Evolutionary conservation across 257 asterid species (phyloP).

Genomic region (Solanum pinnatisectum): DNA sequence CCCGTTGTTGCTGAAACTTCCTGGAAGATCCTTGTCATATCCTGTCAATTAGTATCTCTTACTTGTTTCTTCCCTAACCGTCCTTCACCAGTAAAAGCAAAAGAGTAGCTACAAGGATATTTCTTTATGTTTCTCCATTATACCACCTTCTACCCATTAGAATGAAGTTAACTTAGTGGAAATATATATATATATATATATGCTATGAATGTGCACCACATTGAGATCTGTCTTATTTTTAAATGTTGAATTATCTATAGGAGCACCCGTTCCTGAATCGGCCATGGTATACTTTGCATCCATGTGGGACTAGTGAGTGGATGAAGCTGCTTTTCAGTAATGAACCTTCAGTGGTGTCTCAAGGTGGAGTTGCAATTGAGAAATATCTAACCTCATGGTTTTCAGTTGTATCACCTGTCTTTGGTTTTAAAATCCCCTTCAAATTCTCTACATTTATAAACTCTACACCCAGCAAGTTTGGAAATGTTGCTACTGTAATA

Average conservation of each 20-base stretch:
- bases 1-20: background rate
- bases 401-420: slow-evolving; percentile 65
- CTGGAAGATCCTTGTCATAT: background rate
- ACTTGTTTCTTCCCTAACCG: background rate
- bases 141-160: background rate
- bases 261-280: slow-evolving; percentile 71
- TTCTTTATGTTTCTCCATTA: background rate
- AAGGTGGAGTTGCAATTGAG: slow-evolving; percentile 14
- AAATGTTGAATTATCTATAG: slow-evolving; percentile 17
- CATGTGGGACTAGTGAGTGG: slow-evolving; percentile 89
- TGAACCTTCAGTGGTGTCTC: slow-evolving; percentile 18
- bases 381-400: slow-evolving; percentile 67
- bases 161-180: background rate
- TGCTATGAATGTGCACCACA: background rate
- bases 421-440: slow-evolving; percentile 54
- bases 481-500: background rate
- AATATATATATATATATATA: background rate
- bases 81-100: background rate
- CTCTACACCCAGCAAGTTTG: background rate
- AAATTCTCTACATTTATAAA: slow-evolving; percentile 10
- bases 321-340: slow-evolving; percentile 57
- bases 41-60: background rate
- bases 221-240: background rate
- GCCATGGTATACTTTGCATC: slow-evolving; percentile 81
- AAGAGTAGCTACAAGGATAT: background rate